phyloP scores from a whole-genome alignment of 2,329 filamentous ascomycete genomes.

The Fusarium sp. region DNA sequence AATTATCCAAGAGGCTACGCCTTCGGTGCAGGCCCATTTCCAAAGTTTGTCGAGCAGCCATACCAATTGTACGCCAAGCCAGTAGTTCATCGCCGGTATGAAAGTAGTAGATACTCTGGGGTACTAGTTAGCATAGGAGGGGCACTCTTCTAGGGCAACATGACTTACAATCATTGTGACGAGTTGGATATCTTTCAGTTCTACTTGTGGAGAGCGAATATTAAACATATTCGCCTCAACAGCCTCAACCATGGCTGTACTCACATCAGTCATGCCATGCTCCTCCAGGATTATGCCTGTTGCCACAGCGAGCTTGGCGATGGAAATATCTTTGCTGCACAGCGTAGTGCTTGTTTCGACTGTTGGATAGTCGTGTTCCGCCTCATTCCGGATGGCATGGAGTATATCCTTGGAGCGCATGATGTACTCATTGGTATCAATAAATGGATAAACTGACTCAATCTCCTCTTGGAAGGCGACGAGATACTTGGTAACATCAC shows the following conservation, averaged over 20 bases:
- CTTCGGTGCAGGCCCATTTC: conserved; percentile 62
- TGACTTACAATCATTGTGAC: conserved; percentile 46
- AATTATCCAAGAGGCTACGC: conserved; percentile 55
- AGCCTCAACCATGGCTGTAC: conserved; percentile 45
- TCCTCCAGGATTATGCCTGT: conserved; percentile 50
- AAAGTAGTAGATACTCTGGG: conserved; percentile 55
- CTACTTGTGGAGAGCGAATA: conserved; percentile 46
- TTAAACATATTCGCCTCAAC: conserved; percentile 47
- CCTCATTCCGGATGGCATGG: conserved; percentile 28
- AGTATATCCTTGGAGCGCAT: conserved; percentile 44
- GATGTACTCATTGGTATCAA: conserved; percentile 46
- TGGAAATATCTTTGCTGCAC: conserved; percentile 45
- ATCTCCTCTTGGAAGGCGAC: conserved; percentile 55
- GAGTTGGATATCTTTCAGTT: conserved; percentile 51
- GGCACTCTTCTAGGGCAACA: background rate
- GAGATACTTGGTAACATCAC: conserved; percentile 50
- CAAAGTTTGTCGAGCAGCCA: conserved; percentile 58
- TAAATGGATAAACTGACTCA: conserved; percentile 52
- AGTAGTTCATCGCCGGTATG: conserved; percentile 62
- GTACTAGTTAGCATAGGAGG: accelerated
- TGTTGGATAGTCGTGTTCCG: background rate
- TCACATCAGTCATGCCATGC: conserved; percentile 47
- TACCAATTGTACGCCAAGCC: conserved; percentile 59
- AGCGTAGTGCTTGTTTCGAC: background rate
- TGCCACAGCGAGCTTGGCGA: conserved; percentile 51